Base-by-base conservation (phyloP, 768 basidiomycete species). In the Nidularia sp. region DNA sequence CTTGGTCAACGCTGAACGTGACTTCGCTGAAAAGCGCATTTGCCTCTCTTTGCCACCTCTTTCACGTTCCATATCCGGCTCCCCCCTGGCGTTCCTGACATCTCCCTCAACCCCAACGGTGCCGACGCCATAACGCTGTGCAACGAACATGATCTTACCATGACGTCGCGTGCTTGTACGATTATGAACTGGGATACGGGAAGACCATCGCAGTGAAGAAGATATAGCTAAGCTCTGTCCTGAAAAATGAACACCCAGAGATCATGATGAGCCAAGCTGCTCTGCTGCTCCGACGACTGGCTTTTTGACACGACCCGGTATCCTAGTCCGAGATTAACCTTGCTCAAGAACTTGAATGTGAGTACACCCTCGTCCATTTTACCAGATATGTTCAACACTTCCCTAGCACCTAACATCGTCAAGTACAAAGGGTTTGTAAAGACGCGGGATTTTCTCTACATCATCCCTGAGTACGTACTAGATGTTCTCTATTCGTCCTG, bases 161-260 rank as follows among this genome's bases (percentile, higher is more conserved):
- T 77, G 72, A 54, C 73, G 55, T 68, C 70, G 53, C 13, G 34
- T 48, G 15, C 12, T 51, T 33, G 51, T 36, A 29, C 42, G 31
- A 31, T 32, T 12, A 41, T 15, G 36, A 95, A 96, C 62, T 94
- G 93, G 88, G 88, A 90, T 12, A 97, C 93, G 25, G 97, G 25
- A 96, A 98, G 74, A 97, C 96, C 2, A 95, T 98, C 41, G 97
- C 96, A 2, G 89, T 99, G 63, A 99, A 99, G 78, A 94, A 98
- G 69, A 96, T 99, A 59, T 89, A 92, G 66, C 72, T 99, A 55
- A 88, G 85, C 67, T 94, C 92, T 67, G 95, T 99, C 53, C 90
- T 94, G 2, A 91, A 93, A 66, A 82, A 85, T 51, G 94, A 98
- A 66, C 80, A 98, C 36, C 87, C 89, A 15, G 95, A 98, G 71